Evolutionary conservation across 805 yeast genomes (phyloP).

Genomic region (Candida pseudoglaebosa): DNA sequence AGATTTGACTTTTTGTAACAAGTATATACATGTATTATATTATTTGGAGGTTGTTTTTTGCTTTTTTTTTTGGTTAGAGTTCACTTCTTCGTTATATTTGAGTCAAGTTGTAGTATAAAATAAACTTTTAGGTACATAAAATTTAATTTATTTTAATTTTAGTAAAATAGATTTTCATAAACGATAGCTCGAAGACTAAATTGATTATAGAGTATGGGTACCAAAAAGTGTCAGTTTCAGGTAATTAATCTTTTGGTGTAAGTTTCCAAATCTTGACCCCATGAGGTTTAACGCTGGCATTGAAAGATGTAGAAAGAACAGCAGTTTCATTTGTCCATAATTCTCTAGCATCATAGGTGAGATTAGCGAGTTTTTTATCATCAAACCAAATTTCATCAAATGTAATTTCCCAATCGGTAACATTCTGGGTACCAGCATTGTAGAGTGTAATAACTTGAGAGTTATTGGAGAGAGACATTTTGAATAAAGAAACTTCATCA

Average conservation of each 20-base stretch:
- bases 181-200: no score
- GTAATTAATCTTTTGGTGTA: neutral
- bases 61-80: no score
- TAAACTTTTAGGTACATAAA: no score
- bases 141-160: no score
- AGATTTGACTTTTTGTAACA: no score
- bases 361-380: neutral
- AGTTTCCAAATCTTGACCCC: conserved; percentile 6
- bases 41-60: no score
- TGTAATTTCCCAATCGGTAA: neutral
- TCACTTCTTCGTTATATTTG: no score
- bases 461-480: conserved; percentile 2
- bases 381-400: conserved; percentile 8
- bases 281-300: conserved; percentile 5
- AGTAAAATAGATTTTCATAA: no score
- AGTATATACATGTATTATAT: no score
- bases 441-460: conserved; percentile 6
- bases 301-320: neutral
- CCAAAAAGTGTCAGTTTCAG: no score
- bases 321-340: conserved; percentile 10
- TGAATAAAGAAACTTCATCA: conserved; percentile 6
- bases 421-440: conserved; percentile 6
- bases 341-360: conserved; percentile 1
- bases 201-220: no score
- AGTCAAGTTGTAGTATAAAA: no score